Base-by-base conservation (phyloP, 345 rosid genomes). In the Noccaea bulbosa region DNA sequence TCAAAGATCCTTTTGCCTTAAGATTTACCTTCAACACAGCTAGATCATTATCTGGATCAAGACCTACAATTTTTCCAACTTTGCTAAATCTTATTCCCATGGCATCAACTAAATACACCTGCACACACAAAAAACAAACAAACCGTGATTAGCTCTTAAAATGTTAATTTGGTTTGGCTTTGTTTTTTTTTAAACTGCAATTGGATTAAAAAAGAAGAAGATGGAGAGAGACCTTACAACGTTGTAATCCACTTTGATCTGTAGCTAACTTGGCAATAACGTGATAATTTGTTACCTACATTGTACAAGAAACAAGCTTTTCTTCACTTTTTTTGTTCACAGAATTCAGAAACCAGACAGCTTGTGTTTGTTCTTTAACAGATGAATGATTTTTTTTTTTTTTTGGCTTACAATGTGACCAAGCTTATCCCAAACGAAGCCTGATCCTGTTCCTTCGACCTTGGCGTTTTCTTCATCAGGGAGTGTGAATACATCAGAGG, bases 361-460 rank as follows among this genome's bases (percentile, higher is more conserved):
- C 41, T 6, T 4, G 38, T 20, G 11, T 10, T 60, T 4, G 40
- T 27, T 32, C 39, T 62, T 32, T 1, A 16, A 27, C 4, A 17
- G 24, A 34, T 12, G 15, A 17, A 41, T 5, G 8, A 32, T 34
- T 53, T 56, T 37, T 64, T 52, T 52, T 38, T 52, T 38, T 66
- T 52, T 38, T 17, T 17, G 63, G 72, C 91, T 4, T 84, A 93
- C 98, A 84, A 91, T 85, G 85, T 91, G 98, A 67, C 98, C 98
- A 79, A 85, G 81, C 72, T 80, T 86, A 74, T 93, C 98, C 98
- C 98, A 93, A 39, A 93, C 76, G 78, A 93, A 93, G 65, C 96
- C 97, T 0, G 97, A 91, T 52, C 97, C 97, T 4, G 90, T 87
- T 57, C 97, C 97, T 87, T 91, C 84, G 40, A 91, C 78, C 80